Base-by-base conservation (phyloP, 1,284 basidiomycete genomes). In the Pseudozyma pruni region DNA sequence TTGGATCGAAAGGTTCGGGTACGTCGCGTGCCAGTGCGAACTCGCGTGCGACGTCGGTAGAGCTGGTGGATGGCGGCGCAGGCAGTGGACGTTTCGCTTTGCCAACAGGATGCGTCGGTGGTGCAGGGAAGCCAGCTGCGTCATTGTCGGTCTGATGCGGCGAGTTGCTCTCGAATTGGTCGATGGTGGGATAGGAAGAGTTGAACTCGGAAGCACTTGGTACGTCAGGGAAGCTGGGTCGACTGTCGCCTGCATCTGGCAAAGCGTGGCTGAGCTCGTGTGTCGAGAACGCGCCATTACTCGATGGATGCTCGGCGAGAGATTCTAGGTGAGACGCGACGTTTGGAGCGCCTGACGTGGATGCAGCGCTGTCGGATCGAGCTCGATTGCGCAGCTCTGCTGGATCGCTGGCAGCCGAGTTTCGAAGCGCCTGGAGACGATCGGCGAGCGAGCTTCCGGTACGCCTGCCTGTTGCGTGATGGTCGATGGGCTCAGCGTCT, bases 131-230 rank as follows among this genome's bases (percentile, higher is more conserved):
- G 22, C 35, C 54, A 35, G 40, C 34, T 13, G 35, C 33, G 20
- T 64, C 48, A 25, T 38, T 47, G 23, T 13, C 42, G 8, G 44
- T 23, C 19, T 29, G 27, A 27, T 47, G 55, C 17, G 54, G 11
- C 4, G 38, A 33, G 9, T 45, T 23, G 32, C 41, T 61, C 41
- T 78, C 76, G 37, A 78, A 61, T 22, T 77, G 70, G 48, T 78
- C 73, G 42, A 78, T 67, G 37, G 62, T 71, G 4, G 76, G 76
- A 40, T 73, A 78, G 11, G 58, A 46, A 8, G 59, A 54, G 39
- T 47, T 58, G 55, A 77, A 76, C 27, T 76, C 56, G 44, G 73
- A 72, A 2, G 58, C 62, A 10, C 64, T 56, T 17, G 74, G 72
- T 1, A 75, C 46, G 32, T 51, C 39, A 9, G 62, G 58, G 34